Evolutionary conservation across 1,139 yeast species (phyloP), one percentile per base, ranked within the genome.

Genomic region (Wickerhamomyces sp.): DNA sequence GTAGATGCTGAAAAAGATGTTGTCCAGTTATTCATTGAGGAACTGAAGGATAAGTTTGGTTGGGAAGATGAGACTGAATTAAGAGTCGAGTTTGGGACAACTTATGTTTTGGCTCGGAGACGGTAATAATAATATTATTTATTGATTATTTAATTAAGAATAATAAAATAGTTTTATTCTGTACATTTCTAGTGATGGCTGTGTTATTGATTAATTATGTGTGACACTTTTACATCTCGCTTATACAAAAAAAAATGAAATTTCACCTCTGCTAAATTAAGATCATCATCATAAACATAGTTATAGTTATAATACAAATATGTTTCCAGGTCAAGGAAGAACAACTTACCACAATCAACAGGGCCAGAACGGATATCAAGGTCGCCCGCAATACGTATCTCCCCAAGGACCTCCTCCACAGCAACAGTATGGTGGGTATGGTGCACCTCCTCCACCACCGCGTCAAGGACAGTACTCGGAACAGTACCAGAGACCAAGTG

Each of bases 51-150:
- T 16, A 56, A 48, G 17, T 58, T 68, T 42, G 70, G 67, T 14
- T 72, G 81, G 75, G 56, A 60, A 15, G 72, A 68, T 20, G 67
- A 67, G 15, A 65, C 70, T 2, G 57, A 60, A 26, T 58, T 80
- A 27, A 64, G 65, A n/a, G 64, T 78, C 10, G 69, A 73, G 28
- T 81, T 83, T 80, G 76, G 75, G 8, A 77, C 86, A 0, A 74
- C 76, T 26, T 74, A 76, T 46, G 26, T 18, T 7, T 32, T 32
- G 16, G 35, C 35, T 3, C 16, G 35, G 18, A 32, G 33, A 30
- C 19, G 33, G 20, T 30, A 16, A 20, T n/a, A n/a, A 4, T 27
- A 7, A 17, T 17, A 7, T 14, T 21, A 21, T 21, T 21, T 21
- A 21, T 8, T 21, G 12, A n/a, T n/a, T n/a, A n/a, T n/a, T n/a